A percentile compares a stretch with the other conserved stretches of the same genome.
phyloP scores from a whole-genome alignment of 2,329 filamentous ascomycete genomes.

The Arthroderma sp. region DNA sequence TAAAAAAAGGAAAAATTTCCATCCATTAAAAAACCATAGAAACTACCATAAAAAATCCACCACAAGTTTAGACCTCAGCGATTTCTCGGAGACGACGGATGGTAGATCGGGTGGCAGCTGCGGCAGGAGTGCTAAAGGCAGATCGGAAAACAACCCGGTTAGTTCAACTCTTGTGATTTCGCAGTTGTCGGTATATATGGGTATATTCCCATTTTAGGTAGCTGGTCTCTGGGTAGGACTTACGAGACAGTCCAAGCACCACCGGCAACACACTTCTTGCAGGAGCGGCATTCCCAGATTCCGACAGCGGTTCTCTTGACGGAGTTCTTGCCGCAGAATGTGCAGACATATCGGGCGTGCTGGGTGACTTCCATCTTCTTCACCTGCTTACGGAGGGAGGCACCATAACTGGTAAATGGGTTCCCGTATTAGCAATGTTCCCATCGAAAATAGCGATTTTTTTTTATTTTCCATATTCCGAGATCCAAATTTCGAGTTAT shows the following conservation, averaged over 20 bases:
- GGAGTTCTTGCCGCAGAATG: slow-evolving; percentile 95
- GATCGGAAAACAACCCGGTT: no score
- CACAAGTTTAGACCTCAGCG: slow-evolving; percentile 64
- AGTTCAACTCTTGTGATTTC: neutral
- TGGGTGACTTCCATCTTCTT: slow-evolving; percentile 99
- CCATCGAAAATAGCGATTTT: neutral
- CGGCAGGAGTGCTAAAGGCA: slow-evolving; percentile 63
- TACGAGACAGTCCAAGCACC: slow-evolving; percentile 96
- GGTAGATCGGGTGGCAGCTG: slow-evolving; percentile 87
- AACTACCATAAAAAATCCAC: slow-evolving; percentile 5
- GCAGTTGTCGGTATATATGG: neutral
- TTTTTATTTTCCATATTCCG: slow-evolving; percentile 7
- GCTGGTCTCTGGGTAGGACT: slow-evolving; percentile 35
- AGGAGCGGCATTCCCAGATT: slow-evolving; percentile 94
- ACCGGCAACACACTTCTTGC: slow-evolving; percentile 86
- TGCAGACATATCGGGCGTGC: slow-evolving; percentile 94
- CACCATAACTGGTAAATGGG: slow-evolving; percentile 62
- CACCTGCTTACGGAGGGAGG: slow-evolving; percentile 96
- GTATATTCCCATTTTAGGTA: neutral
- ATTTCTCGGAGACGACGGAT: slow-evolving; percentile 96
- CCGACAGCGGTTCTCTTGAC: slow-evolving; percentile 84
- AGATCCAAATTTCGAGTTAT: neutral
- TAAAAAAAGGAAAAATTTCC: slow-evolving; percentile 4
- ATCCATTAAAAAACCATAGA: slow-evolving; percentile 8
- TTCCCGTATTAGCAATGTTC: neutral